phyloP scores from a whole-genome alignment of 495 filamentous ascomycete genomes.

The Cryomyces minteri region DNA sequence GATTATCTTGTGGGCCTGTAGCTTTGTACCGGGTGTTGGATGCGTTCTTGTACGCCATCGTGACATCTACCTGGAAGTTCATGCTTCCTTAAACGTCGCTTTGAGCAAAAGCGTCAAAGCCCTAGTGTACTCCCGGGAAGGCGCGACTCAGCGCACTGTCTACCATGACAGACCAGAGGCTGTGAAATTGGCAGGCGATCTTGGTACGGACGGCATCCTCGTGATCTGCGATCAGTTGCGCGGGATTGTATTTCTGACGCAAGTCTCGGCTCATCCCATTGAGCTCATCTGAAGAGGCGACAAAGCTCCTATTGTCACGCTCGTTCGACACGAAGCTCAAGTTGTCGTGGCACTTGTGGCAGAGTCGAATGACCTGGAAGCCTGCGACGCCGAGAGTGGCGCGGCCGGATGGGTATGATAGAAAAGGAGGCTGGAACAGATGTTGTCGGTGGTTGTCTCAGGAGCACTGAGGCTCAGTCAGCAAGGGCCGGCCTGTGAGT shows the following conservation, averaged over 20 bases:
- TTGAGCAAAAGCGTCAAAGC: slow-evolving; percentile 18
- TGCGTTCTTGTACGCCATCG: slow-evolving; percentile 10
- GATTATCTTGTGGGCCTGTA: slow-evolving; percentile 7
- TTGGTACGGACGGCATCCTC: slow-evolving; percentile 16
- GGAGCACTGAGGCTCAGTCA: slow-evolving; percentile 19
- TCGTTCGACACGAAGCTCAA: slow-evolving; percentile 11
- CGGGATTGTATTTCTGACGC: slow-evolving; percentile 15
- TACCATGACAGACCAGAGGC: slow-evolving; percentile 20
- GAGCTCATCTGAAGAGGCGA: slow-evolving; percentile 18
- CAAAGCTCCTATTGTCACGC: slow-evolving; percentile 16
- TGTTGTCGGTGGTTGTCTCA: slow-evolving; percentile 16
- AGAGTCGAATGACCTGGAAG: slow-evolving; percentile 19
- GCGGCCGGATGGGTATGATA: slow-evolving; percentile 21
- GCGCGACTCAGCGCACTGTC: slow-evolving; percentile 17
- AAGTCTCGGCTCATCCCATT: slow-evolving; percentile 20
- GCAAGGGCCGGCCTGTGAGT: slow-evolving; percentile 10
- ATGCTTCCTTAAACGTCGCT: background rate
- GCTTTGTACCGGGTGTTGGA: slow-evolving; percentile 12
- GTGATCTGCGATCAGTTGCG: slow-evolving; percentile 15
- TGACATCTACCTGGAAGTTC: slow-evolving; percentile 6
- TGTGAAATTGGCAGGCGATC: slow-evolving; percentile 8
- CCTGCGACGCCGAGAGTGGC: slow-evolving; percentile 19
- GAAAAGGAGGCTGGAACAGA: slow-evolving; percentile 23
- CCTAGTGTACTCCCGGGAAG: slow-evolving; percentile 21
- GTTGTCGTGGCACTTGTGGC: slow-evolving; percentile 13